phyloP scores from a whole-genome alignment of 208 protist species.

The Plasmodiophora brassicae region DNA sequence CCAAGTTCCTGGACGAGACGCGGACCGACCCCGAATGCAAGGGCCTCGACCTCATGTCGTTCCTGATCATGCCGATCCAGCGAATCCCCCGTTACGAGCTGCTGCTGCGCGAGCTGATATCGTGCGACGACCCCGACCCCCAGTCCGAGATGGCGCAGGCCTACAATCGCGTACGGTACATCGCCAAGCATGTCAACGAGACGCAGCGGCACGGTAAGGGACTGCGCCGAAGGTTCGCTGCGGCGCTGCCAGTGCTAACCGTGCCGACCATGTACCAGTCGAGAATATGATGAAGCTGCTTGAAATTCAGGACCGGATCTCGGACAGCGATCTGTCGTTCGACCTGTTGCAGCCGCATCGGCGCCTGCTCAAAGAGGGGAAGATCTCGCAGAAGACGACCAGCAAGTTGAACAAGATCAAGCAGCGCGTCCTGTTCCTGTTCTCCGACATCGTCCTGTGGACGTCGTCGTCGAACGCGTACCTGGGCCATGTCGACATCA shows the following conservation, averaged over 20 bases:
- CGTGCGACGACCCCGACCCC: background rate
- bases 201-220: slow-evolving; percentile 2
- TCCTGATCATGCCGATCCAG: slow-evolving; percentile 19
- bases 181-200: slow-evolving; percentile 25
- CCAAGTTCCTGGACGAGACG: background rate
- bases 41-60: slow-evolving; percentile 6
- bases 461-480: background rate
- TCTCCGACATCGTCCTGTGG: background rate
- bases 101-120: slow-evolving; percentile 25
- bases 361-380: background rate
- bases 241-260: no score
- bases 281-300: slow-evolving; percentile 29
- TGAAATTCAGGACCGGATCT: slow-evolving; percentile 15
- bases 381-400: background rate
- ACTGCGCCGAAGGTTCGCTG: no score
- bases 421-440: slow-evolving; percentile 13
- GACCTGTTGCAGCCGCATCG: slow-evolving; percentile 27
- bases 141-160: background rate
- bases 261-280: no score
- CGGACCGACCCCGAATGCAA: background rate
- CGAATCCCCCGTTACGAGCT: background rate
- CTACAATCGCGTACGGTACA: background rate
- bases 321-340: background rate
- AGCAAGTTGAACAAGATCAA: background rate
- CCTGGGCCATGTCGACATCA: background rate